Conservation (phyloP, 2,329 filamentous ascomycete genomes). For the Xylariaceae sp. region DNA sequence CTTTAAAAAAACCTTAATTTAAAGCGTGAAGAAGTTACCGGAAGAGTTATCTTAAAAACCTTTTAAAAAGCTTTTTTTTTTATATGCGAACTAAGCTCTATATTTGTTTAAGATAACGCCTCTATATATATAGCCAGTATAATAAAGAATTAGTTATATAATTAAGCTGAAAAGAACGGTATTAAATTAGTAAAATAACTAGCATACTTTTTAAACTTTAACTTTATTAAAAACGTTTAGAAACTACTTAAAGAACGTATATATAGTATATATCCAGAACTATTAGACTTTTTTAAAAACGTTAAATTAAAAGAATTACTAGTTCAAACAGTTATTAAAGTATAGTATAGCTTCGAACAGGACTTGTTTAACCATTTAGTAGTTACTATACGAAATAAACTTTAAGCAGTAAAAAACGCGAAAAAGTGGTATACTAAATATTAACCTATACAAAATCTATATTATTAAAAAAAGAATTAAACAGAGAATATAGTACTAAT, state of each 20-base stretch:
- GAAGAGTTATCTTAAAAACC: background rate
- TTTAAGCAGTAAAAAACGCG: background rate
- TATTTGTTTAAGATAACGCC: background rate
- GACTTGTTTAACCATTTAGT: background rate
- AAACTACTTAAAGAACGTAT: background rate
- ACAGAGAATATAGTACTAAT: no score
- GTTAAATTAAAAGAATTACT: background rate
- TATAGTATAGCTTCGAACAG: background rate
- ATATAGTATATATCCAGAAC: background rate
- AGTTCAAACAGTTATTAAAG: background rate
- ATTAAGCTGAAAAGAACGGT: background rate
- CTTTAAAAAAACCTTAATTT: background rate
- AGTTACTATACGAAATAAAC: background rate
- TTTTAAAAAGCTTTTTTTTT: background rate
- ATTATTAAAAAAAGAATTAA: background rate
- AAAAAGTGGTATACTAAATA: background rate
- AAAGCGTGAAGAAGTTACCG: background rate
- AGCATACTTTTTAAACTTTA: background rate
- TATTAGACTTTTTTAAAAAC: background rate
- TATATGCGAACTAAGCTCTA: background rate
- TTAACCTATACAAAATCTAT: background rate
- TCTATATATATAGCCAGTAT: background rate
- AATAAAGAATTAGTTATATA: background rate
- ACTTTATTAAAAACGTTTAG: background rate
- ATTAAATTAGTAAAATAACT: background rate